phyloP scores from a whole-genome alignment of 352 stramenopile species.

The Pythium apleroticum region DNA sequence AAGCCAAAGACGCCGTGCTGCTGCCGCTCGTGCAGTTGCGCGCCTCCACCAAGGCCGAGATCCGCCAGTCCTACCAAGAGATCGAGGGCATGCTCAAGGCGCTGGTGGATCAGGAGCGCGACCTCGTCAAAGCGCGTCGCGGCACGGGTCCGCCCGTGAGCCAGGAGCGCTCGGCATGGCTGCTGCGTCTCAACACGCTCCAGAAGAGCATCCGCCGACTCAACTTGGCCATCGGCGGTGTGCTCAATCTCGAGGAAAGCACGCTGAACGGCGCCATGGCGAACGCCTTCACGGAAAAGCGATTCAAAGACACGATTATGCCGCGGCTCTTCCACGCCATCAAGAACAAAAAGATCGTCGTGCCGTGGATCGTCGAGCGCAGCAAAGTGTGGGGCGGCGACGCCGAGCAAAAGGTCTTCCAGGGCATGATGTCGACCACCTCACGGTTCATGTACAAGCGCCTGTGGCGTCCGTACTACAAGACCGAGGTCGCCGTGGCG shows the following conservation, averaged over 20 bases:
- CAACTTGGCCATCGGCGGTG: constrained; percentile 60
- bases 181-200: constrained; percentile 59
- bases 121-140: constrained; percentile 37
- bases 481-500: constrained; percentile 68
- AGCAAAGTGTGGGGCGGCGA: constrained; percentile 84
- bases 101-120: constrained; percentile 54
- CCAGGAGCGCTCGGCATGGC: constrained; percentile 50
- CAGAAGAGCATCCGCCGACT: constrained; percentile 67
- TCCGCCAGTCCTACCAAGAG: constrained; percentile 57
- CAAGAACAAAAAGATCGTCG: constrained; percentile 75
- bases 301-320: constrained; percentile 75
- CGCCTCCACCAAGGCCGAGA: constrained; percentile 60
- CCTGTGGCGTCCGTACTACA: constrained; percentile 83
- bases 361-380: constrained; percentile 84
- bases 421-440: constrained; percentile 72
- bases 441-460: constrained; percentile 82
- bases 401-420: constrained; percentile 62
- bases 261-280: constrained; percentile 59
- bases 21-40: constrained; percentile 66
- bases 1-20: constrained; percentile 66
- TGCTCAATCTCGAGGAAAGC: constrained; percentile 79
- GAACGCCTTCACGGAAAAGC: constrained; percentile 64
- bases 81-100: constrained; percentile 57
- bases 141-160: constrained; percentile 15
- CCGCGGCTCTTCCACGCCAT: constrained; percentile 75